Evolutionary conservation across 2,329 filamentous ascomycete species (phyloP).

Genomic region (Akanthomyces dipterigenus): DNA sequence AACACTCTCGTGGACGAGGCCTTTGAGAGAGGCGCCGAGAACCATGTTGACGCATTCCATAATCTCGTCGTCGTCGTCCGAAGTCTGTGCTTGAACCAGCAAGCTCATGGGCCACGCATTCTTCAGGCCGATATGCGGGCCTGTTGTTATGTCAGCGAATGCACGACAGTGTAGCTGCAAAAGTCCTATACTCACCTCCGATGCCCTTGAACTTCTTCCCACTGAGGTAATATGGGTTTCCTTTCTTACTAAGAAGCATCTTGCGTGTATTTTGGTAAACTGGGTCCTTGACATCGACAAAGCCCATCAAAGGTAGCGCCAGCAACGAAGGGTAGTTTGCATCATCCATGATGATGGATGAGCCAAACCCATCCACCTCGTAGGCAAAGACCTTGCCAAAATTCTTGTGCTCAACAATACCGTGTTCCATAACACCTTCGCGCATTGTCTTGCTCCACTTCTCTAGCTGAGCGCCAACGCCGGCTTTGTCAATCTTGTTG

Average conservation of each 20-base stretch:
- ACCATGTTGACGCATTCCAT: slow-evolving; percentile 64
- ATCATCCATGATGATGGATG: slow-evolving; percentile 79
- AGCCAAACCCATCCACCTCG: slow-evolving; percentile 83
- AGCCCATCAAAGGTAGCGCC: slow-evolving; percentile 72
- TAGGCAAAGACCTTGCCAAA: slow-evolving; percentile 79
- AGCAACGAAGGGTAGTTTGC: slow-evolving; percentile 80
- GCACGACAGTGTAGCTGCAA: neutral
- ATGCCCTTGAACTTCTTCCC: slow-evolving; percentile 79
- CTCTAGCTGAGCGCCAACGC: slow-evolving; percentile 49
- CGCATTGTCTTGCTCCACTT: slow-evolving; percentile 56
- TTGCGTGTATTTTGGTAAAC: slow-evolving; percentile 83
- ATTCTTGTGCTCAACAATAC: slow-evolving; percentile 66
- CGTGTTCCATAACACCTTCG: slow-evolving; percentile 77
- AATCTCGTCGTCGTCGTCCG: slow-evolving; percentile 78
- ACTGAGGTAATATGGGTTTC: slow-evolving; percentile 83
- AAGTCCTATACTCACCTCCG: slow-evolving; percentile 54
- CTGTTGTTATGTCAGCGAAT: slow-evolving; percentile 20
- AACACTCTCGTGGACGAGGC: slow-evolving; percentile 86
- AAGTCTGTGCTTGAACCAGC: slow-evolving; percentile 85
- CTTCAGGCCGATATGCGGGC: slow-evolving; percentile 68
- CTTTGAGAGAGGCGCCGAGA: slow-evolving; percentile 65
- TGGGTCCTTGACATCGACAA: slow-evolving; percentile 55
- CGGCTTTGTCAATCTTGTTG: slow-evolving; percentile 48
- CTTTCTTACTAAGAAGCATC: slow-evolving; percentile 61
- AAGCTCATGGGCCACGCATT: slow-evolving; percentile 98